Evolutionary conservation across 768 basidiomycete genomes (phyloP), one percentile per base, ranked within the genome.

Genomic region (Boletus pseudo-olivaceus): DNA sequence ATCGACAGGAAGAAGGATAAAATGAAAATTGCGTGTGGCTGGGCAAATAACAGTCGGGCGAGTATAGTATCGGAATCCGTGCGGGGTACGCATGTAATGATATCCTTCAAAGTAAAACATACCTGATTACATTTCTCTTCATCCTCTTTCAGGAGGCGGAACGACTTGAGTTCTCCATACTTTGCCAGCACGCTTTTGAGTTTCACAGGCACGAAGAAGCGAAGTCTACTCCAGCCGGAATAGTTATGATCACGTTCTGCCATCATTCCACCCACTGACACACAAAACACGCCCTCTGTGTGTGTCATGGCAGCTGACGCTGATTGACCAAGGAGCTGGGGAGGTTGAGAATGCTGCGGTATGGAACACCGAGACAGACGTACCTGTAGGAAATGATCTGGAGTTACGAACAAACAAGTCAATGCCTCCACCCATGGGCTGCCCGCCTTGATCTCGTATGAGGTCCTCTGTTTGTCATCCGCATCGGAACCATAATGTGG

Each of bases 281-380:
- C 66, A 39, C 67, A 70, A 52, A 89, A 83, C 3, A 69, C 62
- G 23, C 79, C 83, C 50, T 86, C 79, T 32, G 76, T 78, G 45
- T 74, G 75, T 15, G 76, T 74, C 30, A 87, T 66, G 56, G 81
- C 80, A 1, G 68, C 51, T 7, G 84, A 82, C 4, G 66, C 58
- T 15, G 67, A 55, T 43, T 74, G 68, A 4, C 85, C 87, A 39
- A 82, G 75, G 53, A 77, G 74, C 85, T 88, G 48, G 44, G 44
- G 39, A 15, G 32, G 47, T 53, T 56, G 61, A 51, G 58, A 39
- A 53, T 7, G 15, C 8, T 43, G 30, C 3, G 34, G 61, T 41
- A 33, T 20, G 53, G 49, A 45, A 19, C 45, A 48, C 10, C 30
- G 49, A 34, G 56, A 19, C 8, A 51, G 38, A 51, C 72, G 19